phyloP scores from a whole-genome alignment of 176 grass and related monocot species.

The Urochloa ruziziensis region DNA sequence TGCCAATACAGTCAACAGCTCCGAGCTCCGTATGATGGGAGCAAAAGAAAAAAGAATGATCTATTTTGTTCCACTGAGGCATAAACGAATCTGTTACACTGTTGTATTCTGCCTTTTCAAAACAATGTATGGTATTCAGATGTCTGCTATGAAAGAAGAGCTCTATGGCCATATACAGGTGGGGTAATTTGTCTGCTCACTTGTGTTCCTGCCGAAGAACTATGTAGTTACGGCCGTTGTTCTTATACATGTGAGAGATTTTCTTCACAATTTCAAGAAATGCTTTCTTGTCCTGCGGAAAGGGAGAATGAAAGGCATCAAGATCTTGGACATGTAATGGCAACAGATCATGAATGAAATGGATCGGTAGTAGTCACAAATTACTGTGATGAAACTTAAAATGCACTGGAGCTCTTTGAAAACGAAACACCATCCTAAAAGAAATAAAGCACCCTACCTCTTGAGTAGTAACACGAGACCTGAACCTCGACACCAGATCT shows the following conservation, averaged over 20 bases:
- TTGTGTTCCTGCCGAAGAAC: constrained; percentile 34
- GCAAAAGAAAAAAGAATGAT: neutral
- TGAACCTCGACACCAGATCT: constrained; percentile 64
- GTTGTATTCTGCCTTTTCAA: neutral
- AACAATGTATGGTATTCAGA: constrained; percentile 7
- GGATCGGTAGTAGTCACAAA: neutral
- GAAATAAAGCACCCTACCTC: constrained; percentile 36
- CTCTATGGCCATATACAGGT: constrained; percentile 33
- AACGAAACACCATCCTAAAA: neutral
- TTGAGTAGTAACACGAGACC: constrained; percentile 26
- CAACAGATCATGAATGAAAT: neutral
- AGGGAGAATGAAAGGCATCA: constrained; percentile 15
- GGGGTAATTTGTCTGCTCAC: constrained; percentile 28
- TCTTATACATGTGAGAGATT: constrained; percentile 41
- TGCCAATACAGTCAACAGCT: neutral
- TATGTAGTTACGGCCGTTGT: constrained; percentile 10
- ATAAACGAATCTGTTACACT: constrained; percentile 15
- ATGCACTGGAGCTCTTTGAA: neutral
- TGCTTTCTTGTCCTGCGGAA: constrained; percentile 53
- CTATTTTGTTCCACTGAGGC: neutral
- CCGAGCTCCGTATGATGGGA: neutral
- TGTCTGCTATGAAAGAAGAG: neutral
- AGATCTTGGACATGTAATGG: neutral
- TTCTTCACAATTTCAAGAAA: constrained; percentile 41
- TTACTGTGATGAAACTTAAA: neutral